Evolutionary conservation across 345 rosid genomes (phyloP), one percentile per base, ranked within the genome.

Genomic region (Populus deltoides): DNA sequence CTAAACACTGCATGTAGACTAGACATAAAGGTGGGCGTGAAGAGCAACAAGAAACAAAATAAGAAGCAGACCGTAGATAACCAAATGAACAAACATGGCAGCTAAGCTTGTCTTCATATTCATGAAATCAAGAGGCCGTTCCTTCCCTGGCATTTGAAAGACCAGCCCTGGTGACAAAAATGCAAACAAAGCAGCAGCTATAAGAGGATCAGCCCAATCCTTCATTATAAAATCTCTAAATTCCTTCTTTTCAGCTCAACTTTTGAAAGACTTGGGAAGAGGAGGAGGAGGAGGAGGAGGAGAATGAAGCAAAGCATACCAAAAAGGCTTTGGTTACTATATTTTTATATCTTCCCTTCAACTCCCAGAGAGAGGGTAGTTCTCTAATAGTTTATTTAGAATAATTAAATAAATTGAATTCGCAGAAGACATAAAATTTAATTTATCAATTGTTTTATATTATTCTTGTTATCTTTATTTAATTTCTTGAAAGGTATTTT

Each of bases 161-260:
- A 93, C 77, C 77, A 89, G 17, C 25, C 97, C 97, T 9, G 99
- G 99, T 22, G 92, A 88, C 27, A 93, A 74, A 78, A 95, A 90
- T 16, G 92, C 94, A 41, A 93, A 95, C 71, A 95, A 83, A n/a
- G 97, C 99, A 3, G 97, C 82, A 12, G 98, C 98, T 70, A 93
- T 92, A 74, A 95, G 77, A 1, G 98, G 92, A 83, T 90, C 93
- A 27, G 94, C 99, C 99, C 99, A 95, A 66, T 92, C 93, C 47
- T 89, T 84, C 98, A 92, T 91, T 80, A 2, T 18, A 7, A 20
- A 22, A 25, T 7, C 38, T n/a, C 49, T 33, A 13, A 11, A n/a
- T 16, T 38, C 12, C 20, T 18, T 20, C 8, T 4, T 45, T 35
- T 24, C 16, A 20, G 43, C 11, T 24, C 43, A 59, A 9, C 15